These are phyloP conservation scores for Cyclotella cryptica DNA, from an alignment of 108 stramenopile species.

Conservation along the genomic window DNA sequence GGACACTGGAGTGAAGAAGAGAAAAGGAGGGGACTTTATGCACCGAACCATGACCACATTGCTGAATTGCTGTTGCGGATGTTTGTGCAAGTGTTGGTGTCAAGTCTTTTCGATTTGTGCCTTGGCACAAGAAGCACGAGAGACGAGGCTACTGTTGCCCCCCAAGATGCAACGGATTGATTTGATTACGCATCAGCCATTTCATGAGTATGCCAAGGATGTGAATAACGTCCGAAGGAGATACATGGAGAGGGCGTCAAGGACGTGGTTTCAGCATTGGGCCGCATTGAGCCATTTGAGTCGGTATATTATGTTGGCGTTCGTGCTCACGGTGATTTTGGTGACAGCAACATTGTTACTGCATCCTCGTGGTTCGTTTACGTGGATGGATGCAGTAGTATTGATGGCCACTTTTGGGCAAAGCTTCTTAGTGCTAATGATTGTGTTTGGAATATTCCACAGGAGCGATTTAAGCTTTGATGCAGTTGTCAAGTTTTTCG, in stretches of 20 bases:
- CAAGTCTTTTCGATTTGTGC: conserved; percentile 85
- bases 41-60: conserved; percentile 63
- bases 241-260: conserved; percentile 68
- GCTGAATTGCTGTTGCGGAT: conserved; percentile 75
- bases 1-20: conserved; percentile 54
- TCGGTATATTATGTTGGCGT: conserved; percentile 71
- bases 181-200: conserved; percentile 89
- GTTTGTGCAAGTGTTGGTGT: conserved; percentile 81
- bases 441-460: conserved; percentile 88
- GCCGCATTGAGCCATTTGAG: conserved; percentile 74
- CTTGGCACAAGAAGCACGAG: conserved; percentile 87
- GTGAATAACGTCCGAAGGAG: conserved; percentile 75
- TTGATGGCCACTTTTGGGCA: conserved; percentile 81
- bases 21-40: conserved; percentile 71
- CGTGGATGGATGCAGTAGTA: conserved; percentile 78
- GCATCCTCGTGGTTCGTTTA: conserved; percentile 72
- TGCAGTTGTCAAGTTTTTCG: conserved; percentile 88
- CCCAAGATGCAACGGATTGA: conserved; percentile 83
- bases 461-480: conserved; percentile 89
- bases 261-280: conserved; percentile 73
- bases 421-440: conserved; percentile 73
- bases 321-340: conserved; percentile 36
- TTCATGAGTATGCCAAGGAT: conserved; percentile 83
- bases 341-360: conserved; percentile 63
- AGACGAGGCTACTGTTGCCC: conserved; percentile 77